These are phyloP conservation scores for Coniella vitis DNA, from an alignment of 2,329 filamentous ascomycete species.

Conservation along the genomic window DNA sequence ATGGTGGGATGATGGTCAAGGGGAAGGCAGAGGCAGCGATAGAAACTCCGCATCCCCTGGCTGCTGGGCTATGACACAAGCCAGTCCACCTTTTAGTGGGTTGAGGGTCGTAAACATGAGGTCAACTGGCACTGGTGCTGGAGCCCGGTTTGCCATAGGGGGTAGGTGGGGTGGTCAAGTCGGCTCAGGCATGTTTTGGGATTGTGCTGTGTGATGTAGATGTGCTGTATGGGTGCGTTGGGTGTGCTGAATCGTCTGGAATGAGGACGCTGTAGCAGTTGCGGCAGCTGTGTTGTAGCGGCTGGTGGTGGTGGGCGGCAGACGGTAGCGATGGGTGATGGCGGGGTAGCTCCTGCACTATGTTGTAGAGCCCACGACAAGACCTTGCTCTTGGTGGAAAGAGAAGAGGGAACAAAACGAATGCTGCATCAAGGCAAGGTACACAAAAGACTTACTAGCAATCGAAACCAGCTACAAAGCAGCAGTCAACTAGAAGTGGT, in stretches of 20 bases:
- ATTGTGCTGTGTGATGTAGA: too few species aligned
- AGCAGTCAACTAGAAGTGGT: not conserved
- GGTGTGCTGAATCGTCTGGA: too few species aligned
- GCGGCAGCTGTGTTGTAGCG: too few species aligned
- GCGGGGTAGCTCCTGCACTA: conserved; percentile 1
- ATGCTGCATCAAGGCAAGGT: not conserved
- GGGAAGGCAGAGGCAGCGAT: conserved; percentile 10
- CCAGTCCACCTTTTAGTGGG: conserved; percentile 3
- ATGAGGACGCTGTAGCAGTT: too few species aligned
- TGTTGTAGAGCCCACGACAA: not conserved
- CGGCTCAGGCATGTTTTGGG: too few species aligned
- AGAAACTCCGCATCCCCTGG: conserved; percentile 13
- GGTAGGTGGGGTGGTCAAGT: too few species aligned
- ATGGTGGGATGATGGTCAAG: conserved; percentile 15
- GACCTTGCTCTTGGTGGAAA: not conserved
- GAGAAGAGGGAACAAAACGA: not conserved
- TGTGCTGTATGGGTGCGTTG: too few species aligned
- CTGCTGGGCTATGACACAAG: conserved; percentile 7
- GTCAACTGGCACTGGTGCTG: not conserved
- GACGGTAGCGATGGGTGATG: not conserved
- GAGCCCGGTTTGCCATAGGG: too few species aligned
- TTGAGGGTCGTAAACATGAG: not conserved
- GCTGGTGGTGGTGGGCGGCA: not conserved
- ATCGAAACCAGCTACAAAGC: not conserved
- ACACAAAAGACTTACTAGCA: not conserved